Evolutionary conservation across 2,329 filamentous ascomycete species (phyloP), one percentile per base, ranked within the genome.

Genomic region (Exophiala viscosa): DNA sequence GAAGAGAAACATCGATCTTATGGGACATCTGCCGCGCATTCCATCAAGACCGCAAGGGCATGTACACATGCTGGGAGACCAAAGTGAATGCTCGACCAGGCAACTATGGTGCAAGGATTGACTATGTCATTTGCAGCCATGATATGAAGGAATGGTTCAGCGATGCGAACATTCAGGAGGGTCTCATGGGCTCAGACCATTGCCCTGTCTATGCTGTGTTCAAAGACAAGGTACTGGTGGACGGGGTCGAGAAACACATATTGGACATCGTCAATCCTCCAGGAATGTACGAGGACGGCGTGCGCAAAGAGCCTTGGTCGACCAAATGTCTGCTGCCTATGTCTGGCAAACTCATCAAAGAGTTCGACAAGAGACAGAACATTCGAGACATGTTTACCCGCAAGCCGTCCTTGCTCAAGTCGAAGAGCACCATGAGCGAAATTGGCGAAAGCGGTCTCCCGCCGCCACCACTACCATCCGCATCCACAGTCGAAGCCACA

Each of bases 11-110:
- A 10, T 82, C 89, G 2, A 81, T 91, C 40, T 73, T 97, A 36
- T 88, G 86, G 80, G 93, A 99, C 71, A 76, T 95, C 14, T 91
- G 88, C 62, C 82, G 93, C 44, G 81, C 80, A 20, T 95, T 91
- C 65, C 87, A 96, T 65, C 87, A 88, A 0, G 72, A 75, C n/a
- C 80, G 93, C 35, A 76, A 77, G 57, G 90, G 90, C 55, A 97
- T 99, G 93, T 97, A 90, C 68, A 97, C 93, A 0, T 96, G 92
- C 68, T 97, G 92, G 92, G 90, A 97, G 59, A 91, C 89, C 45
- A 91, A 88, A 67, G 87, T 90, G 65, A 97, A 97, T 69, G 88
- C 89, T n/a, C 80, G 93, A n/a, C 92, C 92, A 2, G 90, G 88
- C 2, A 97, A 97, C 67, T 95, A 87, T 69, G 93, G 93, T 5